These are phyloP conservation scores for Globisporangium okanoganense DNA, from an alignment of 352 stramenopile genomes.

Conservation along the genomic window DNA sequence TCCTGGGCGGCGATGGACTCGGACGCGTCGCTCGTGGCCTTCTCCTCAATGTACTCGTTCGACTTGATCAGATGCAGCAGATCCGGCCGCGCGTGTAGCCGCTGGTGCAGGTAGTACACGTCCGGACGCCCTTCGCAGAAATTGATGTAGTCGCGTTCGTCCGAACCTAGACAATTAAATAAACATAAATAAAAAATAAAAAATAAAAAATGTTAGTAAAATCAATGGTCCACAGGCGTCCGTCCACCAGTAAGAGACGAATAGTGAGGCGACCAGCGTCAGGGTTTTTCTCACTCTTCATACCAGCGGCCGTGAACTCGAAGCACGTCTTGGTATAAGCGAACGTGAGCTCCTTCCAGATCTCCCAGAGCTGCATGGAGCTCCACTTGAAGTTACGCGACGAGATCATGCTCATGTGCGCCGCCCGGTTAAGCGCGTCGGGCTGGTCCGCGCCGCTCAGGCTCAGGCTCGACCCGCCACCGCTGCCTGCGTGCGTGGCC, in stretches of 20 bases:
- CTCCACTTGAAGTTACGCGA: slow-evolving; percentile 74
- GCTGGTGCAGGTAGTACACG: slow-evolving; percentile 79
- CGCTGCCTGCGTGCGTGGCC: neutral
- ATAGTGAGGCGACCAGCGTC: neutral
- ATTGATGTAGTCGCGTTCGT: slow-evolving; percentile 77
- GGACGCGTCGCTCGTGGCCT: slow-evolving; percentile 56
- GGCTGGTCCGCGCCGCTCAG: slow-evolving; percentile 1
- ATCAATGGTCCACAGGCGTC: neutral
- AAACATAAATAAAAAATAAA: slow-evolving; percentile 20
- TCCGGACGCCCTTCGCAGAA: slow-evolving; percentile 71
- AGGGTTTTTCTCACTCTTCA: slow-evolving; percentile 59
- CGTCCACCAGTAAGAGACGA: neutral
- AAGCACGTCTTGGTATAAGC: slow-evolving; percentile 83
- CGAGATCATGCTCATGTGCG: slow-evolving; percentile 20
- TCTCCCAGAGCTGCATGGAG: slow-evolving; percentile 80
- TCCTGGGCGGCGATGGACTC: slow-evolving; percentile 30
- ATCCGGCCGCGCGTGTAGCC: slow-evolving; percentile 65
- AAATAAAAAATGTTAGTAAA: slow-evolving; percentile 22
- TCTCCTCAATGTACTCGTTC: slow-evolving; percentile 81
- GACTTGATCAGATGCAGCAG: slow-evolving; percentile 79
- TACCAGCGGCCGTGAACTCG: slow-evolving; percentile 81
- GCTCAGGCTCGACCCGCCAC: neutral
- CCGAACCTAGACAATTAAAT: slow-evolving; percentile 45
- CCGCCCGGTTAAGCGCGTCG: slow-evolving; percentile 4
- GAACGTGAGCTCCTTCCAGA: slow-evolving; percentile 81